Base-by-base conservation (phyloP, 192 early-diverging fungal genomes). In the Podila minutissima region DNA sequence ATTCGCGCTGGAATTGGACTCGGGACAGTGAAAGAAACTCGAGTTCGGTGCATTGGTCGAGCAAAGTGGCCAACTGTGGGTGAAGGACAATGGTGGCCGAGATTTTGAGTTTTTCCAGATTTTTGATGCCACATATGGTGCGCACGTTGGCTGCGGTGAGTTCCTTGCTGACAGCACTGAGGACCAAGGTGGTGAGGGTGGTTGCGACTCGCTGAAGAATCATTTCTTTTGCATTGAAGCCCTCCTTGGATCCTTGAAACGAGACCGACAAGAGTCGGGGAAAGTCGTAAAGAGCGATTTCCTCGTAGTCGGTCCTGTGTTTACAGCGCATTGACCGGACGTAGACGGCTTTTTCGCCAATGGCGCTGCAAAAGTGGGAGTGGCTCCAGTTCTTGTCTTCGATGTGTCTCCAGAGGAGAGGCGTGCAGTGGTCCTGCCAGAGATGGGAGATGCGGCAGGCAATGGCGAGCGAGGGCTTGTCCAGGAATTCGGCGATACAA, bases 321-420 rank as follows among this genome's bases (percentile, higher is more conserved):
- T 73, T 66, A 51, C 77, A 81, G 26, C 66, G 71, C 24, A 81
- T 59, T 3, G 66, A 72, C 10, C 67, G 71, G 22, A 81, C 71
- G 38, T 68, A 73, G 13, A 63, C 66, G 2, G 77, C 50, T 17
- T 69, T 64, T 2, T 50, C 59, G 32, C 33, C 50, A 22, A 73
- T 69, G 5, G 71, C 62, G 24, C 59, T 20, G 24, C 67, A 73
- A 49, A 81, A 81, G 10, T 50, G 46, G 0, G 64, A 60, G 33
- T 69, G 38, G 33, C 50, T 66, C 77, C 77, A 81, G 48, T 81
- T 53, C 38, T 69, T 72, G 35, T 81, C 77, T 41, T 61, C 71
- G 32, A 81, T 67, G 26, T 81, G 71, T 29, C 67, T 59, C 77
- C 77, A 81, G 15, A 81, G 62, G 3, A 81, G 46, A 9, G 77